Evolutionary conservation across 2,329 filamentous ascomycete genomes (phyloP).

Genomic region (Penicillium hordei): DNA sequence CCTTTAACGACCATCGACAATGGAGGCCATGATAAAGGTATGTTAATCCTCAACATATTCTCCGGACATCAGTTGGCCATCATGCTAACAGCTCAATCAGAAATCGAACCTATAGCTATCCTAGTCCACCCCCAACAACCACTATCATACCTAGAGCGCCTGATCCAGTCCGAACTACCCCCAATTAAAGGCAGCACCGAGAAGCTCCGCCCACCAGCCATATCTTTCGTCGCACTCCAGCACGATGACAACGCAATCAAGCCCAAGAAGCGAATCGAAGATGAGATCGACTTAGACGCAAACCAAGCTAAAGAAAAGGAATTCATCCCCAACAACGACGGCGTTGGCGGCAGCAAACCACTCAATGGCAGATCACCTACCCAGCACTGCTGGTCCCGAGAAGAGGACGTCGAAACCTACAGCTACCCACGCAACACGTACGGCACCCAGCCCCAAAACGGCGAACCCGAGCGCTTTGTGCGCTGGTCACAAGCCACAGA

Average conservation of each 20-base stretch:
- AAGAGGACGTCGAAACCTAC: constrained; percentile 67
- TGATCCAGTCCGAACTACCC: constrained; percentile 85
- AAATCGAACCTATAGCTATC: constrained; percentile 80
- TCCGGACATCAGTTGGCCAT: not conserved
- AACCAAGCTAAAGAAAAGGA: constrained; percentile 4
- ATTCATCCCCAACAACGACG: constrained; percentile 7
- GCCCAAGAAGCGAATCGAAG: constrained; percentile 39
- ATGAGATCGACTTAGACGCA: constrained; percentile 46
- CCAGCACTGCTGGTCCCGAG: constrained; percentile 50
- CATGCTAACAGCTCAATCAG: constrained; percentile 27
- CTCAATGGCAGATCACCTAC: constrained; percentile 20
- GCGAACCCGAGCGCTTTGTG: constrained; percentile 61
- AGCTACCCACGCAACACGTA: constrained; percentile 61
- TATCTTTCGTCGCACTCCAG: constrained; percentile 80
- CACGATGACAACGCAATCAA: constrained; percentile 60
- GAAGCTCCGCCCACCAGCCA: constrained; percentile 67
- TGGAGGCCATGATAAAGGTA: constrained; percentile 58
- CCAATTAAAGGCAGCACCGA: constrained; percentile 62
- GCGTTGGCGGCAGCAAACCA: constrained; percentile 5
- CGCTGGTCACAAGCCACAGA: constrained; percentile 87
- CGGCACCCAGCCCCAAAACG: constrained; percentile 13
- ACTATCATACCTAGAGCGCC: constrained; percentile 80
- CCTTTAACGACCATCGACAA: constrained; percentile 66
- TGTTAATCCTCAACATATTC: not conserved
- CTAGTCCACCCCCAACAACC: constrained; percentile 88